phyloP scores from a whole-genome alignment of 495 filamentous ascomycete species.

The Penicillium nucicola region DNA sequence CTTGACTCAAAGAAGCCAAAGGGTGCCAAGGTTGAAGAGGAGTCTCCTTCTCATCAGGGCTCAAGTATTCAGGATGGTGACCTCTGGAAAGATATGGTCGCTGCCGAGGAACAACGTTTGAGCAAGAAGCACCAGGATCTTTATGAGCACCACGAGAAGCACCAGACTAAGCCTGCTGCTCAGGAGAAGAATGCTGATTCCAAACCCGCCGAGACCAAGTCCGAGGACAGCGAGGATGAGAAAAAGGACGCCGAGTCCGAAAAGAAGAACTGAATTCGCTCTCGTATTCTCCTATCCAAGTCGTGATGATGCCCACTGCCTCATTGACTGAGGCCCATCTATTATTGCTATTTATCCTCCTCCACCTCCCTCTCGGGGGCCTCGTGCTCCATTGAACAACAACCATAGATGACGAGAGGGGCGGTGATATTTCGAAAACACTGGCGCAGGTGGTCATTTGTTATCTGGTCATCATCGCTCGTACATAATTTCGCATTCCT shows the following conservation, averaged over 20 bases:
- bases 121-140: conserved; percentile 52
- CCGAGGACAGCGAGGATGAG: conserved; percentile 18
- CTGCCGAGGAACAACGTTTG: conserved; percentile 67
- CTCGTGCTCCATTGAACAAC: neutral
- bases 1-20: conserved; percentile 55
- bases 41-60: conserved; percentile 62
- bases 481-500: conserved; percentile 15
- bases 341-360: neutral
- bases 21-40: conserved; percentile 2
- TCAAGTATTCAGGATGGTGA: conserved; percentile 67
- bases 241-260: conserved; percentile 11
- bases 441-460: conserved; percentile 8
- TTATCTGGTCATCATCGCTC: neutral
- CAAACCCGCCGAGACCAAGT: conserved; percentile 3
- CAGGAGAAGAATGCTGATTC: conserved; percentile 13
- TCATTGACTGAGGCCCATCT: neutral
- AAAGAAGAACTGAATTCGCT: conserved; percentile 5
- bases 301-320: neutral
- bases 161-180: conserved; percentile 2
- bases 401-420: conserved; percentile 1
- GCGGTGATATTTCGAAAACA: conserved; percentile 6
- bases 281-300: neutral
- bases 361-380: neutral
- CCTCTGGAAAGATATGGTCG: conserved; percentile 88
- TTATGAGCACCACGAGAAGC: conserved; percentile 28